Conservation (phyloP, 805 yeast genomes). For the Wickerhamiella lipophila region DNA sequence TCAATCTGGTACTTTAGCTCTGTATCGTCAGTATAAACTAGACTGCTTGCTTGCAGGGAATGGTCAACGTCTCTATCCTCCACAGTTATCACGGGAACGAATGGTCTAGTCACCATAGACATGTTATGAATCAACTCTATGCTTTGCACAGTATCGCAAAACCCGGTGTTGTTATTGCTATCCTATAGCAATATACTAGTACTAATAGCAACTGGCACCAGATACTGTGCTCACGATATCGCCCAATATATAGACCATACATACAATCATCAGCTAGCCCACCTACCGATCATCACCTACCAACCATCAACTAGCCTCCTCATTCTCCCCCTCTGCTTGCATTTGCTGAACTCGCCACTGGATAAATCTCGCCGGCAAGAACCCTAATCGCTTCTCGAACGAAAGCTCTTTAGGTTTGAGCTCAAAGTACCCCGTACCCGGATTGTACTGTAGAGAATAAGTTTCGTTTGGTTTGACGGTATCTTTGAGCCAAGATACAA, state of each 20-base stretch:
- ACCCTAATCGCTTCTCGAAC: constrained; percentile 18
- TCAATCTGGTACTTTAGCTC: background rate
- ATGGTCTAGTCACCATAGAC: background rate
- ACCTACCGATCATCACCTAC: too few species aligned
- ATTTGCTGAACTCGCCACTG: constrained; percentile 17
- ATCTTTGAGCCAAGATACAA: constrained; percentile 61
- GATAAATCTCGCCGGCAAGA: constrained; percentile 20
- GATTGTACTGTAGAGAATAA: constrained; percentile 15
- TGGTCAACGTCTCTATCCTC: background rate
- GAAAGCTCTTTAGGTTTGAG: constrained; percentile 13
- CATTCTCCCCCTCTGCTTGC: background rate
- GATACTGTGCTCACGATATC: too few species aligned
- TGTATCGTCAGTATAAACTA: background rate
- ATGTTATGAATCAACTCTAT: background rate
- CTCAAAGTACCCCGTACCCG: constrained; percentile 13
- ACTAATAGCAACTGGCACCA: too few species aligned
- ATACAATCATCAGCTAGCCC: too few species aligned
- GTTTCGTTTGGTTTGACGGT: constrained; percentile 42
- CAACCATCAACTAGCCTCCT: background rate
- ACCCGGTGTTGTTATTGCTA: too few species aligned
- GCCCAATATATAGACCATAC: too few species aligned
- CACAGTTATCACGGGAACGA: background rate
- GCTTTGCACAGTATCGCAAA: too few species aligned
- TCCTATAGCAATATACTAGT: too few species aligned
- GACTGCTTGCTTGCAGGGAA: background rate